Base-by-base conservation (phyloP, 192 early-diverging fungal species). In the Podila verticillata region DNA sequence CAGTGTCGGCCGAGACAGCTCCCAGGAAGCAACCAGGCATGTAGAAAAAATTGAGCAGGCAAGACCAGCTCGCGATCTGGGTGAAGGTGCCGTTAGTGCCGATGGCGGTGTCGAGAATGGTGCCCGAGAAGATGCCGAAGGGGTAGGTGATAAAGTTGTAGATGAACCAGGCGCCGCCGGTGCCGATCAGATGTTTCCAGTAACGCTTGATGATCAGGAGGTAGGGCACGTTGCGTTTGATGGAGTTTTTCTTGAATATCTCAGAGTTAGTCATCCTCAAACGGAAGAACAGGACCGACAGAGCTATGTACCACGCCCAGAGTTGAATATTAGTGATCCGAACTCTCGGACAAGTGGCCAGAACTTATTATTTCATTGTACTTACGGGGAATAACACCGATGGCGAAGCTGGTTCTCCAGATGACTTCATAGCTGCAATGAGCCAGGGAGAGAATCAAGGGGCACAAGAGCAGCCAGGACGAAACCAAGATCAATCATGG, bases 361-460 rank as follows among this genome's bases (percentile, higher is more conserved):
- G 7, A 36, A 8, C 1, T 0, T 9, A 36, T 0, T 9, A 8
- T 36, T 9, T 9, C 7, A 36, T 36, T 36, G 35, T 9, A 36
- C 35, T 36, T 7, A 44, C 39, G 82, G 31, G 78, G 60, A 5
- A 79, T 13, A 31, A 83, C 63, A 0, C 86, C 86, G 51, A 87
- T 61, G 65, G 84, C 86, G 28, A 87, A 73, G n/a, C 84, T 81
- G 6, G 85, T 57, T 56, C 87, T 74, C 87, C 87, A 88, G 17
- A 77, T 71, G 35, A 65, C 80, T 32, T 81, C 73, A 28, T 85
- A 61, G 34, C 63, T 63, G 17, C 61, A 58, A 36, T 74, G 73
- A 31, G 82, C 85, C 65, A 83, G 83, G 22, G 78, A 79, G 8
- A 84, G 74, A 5, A 86, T 19, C 35, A 86, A 60, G 30, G 73